These are phyloP conservation scores for Monosporascus sp. DNA, from an alignment of 2,329 filamentous ascomycete genomes.

Conservation along the genomic window DNA sequence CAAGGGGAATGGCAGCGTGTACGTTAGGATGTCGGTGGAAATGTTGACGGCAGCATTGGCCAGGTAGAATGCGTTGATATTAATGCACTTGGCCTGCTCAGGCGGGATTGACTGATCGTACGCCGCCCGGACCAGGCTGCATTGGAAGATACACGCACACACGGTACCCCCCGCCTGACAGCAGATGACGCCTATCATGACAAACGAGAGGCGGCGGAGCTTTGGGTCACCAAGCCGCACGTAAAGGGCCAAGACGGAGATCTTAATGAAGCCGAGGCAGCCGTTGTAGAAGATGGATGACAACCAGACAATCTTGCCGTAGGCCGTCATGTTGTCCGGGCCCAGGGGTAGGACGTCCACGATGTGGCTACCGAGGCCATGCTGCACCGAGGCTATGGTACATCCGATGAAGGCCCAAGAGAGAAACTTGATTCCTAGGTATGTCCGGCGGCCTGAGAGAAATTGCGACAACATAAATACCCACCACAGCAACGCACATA, in stretches of 20 bases:
- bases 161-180: neutral
- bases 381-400: constrained; percentile 2
- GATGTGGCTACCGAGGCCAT: constrained; percentile 7
- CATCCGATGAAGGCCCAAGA: constrained; percentile 7
- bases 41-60: constrained; percentile 43
- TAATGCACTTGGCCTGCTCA: constrained; percentile 32
- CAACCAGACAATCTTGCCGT: constrained; percentile 32
- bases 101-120: neutral
- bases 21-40: constrained; percentile 41
- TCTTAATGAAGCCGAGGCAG: constrained; percentile 41
- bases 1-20: constrained; percentile 38
- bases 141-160: neutral
- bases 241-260: constrained; percentile 41
- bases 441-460: no score
- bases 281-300: constrained; percentile 45
- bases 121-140: no score
- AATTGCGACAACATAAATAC: neutral
- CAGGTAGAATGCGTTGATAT: constrained; percentile 44
- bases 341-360: constrained; percentile 13
- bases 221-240: constrained; percentile 34
- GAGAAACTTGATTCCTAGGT: neutral
- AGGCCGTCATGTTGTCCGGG: constrained; percentile 11
- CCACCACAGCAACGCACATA: constrained; percentile 4
- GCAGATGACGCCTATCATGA: constrained; percentile 34
- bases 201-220: constrained; percentile 29